Evolutionary conservation across 108 stramenopile species (phyloP), one percentile per base, ranked within the genome.

Genomic region (Pseudonitzschia multistriata): DNA sequence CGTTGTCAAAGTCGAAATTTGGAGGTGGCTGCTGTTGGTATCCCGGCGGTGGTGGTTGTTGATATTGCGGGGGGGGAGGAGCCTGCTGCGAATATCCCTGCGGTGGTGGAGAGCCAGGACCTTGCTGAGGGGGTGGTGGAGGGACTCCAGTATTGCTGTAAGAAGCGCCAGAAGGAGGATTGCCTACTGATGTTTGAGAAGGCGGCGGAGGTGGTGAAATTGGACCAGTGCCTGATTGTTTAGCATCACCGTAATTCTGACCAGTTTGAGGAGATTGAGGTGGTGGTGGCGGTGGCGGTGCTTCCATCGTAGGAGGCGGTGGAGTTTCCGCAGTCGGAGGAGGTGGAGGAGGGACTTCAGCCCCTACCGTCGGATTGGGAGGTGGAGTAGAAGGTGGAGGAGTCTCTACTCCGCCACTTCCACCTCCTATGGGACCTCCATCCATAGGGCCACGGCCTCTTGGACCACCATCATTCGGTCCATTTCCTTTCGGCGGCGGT

Each of bases 151-250:
- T 7, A 7, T 52, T 22, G 24, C 42, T 17, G 42, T 45, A 45
- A 8, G 42, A 45, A 45, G 36, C 21, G 22, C n/a, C 7, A 42
- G 63, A 21, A 21, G 28, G 0, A 15, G 40, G 17, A 45, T 17
- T 45, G 42, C 8, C 42, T 13, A 10, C 42, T 13, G 30, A 34
- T 15, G 11, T 31, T 27, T 64, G 63, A 7, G 30, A 34, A 13
- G 39, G 40, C 29, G 57, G 57, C 0, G 57, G 57, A 11, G 57
- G 57, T 35, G 57, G 57, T n/a, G 57, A 59, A 33, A 59, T 59
- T 14, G 57, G 57, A 33, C 57, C 57, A 25, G 2, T 52, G 5
- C 34, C 17, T 33, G 31, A 19, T 10, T 34, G 24, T 30, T 5
- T 7, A 25, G 13, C 54, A 30, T 14, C 24, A 13, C 54, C 54